A percentile compares a stretch with the other conserved stretches of the same genome.
phyloP scores from a whole-genome alignment of 805 yeast genomes.

The Yarrowia deformans region DNA sequence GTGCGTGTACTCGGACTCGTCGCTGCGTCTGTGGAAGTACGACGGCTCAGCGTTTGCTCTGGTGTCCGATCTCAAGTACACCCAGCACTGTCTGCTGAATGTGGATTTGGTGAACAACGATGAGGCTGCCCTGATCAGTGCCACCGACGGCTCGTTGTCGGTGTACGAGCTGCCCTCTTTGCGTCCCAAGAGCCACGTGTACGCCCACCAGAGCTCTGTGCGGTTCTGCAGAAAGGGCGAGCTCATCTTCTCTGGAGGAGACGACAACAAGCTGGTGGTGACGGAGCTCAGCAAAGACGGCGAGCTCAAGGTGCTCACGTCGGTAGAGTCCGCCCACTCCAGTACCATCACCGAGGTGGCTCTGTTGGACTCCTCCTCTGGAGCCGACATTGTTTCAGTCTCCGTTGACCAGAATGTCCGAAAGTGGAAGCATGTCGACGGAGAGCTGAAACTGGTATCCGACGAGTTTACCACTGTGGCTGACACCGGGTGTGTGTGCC shows the following conservation, averaged over 20 bases:
- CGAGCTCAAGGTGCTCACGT: conserved; percentile 46
- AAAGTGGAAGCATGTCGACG: conserved; percentile 61
- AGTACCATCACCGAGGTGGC: conserved; percentile 80
- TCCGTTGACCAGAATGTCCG: conserved; percentile 86
- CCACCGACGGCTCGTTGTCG: conserved; percentile 84
- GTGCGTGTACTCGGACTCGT: conserved; percentile 86
- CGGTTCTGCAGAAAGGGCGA: conserved; percentile 55
- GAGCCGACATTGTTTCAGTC: conserved; percentile 57
- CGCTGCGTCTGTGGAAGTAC: conserved; percentile 66
- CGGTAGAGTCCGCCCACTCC: conserved; percentile 70
- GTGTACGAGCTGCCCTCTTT: conserved; percentile 57
- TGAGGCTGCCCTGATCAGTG: conserved; percentile 56
- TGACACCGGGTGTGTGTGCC: conserved; percentile 75
- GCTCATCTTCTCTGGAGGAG: conserved; percentile 81
- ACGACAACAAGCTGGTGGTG: conserved; percentile 76
- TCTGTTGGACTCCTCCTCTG: conserved; percentile 43
- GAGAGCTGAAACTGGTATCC: conserved; percentile 49
- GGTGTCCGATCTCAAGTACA: conserved; percentile 61
- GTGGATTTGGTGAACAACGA: conserved; percentile 53
- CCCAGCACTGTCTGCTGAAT: conserved; percentile 78
- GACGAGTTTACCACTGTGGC: conserved; percentile 79
- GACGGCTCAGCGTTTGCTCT: conserved; percentile 53
- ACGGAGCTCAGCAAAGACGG: conserved; percentile 51
- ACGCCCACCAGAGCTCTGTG: conserved; percentile 80
- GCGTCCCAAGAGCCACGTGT: conserved; percentile 8